These are phyloP conservation scores for Nemania sp. DNA, from an alignment of 2,329 filamentous ascomycete species.

Conservation along the genomic window DNA sequence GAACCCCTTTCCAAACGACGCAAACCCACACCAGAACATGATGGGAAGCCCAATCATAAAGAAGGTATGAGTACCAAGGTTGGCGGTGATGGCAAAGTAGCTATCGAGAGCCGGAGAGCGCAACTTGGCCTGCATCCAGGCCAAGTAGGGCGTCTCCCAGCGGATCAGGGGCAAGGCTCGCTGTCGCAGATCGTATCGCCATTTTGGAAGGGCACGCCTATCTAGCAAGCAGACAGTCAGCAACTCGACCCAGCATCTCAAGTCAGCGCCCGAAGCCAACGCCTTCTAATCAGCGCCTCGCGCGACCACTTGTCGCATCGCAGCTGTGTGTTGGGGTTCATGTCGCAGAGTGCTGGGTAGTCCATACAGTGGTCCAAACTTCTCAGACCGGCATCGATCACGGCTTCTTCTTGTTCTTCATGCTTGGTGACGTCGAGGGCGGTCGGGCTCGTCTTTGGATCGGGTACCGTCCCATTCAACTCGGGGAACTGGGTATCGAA, in stretches of 20 bases:
- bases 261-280: conserved; percentile 8
- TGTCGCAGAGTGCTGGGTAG: conserved; percentile 1
- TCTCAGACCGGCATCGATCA: conserved; percentile 74
- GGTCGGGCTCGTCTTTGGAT: background rate
- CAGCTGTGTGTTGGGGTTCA: no score
- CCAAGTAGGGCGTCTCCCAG: conserved; percentile 94
- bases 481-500: conserved; percentile 29
- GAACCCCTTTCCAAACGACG: conserved; percentile 83
- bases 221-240: conserved; percentile 56
- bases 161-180: conserved; percentile 82
- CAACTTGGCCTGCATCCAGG: conserved; percentile 78
- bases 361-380: conserved; percentile 75
- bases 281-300: background rate
- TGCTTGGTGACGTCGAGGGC: conserved; percentile 4
- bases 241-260: conserved; percentile 2
- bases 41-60: conserved; percentile 97
- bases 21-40: conserved; percentile 94
- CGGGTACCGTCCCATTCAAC: conserved; percentile 23
- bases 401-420: conserved; percentile 34
- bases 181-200: conserved; percentile 87
- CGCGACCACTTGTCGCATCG: background rate
- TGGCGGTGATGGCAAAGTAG: conserved; percentile 96
- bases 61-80: conserved; percentile 96
- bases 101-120: conserved; percentile 86
- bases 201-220: conserved; percentile 78